Conservation (phyloP, 1,139 yeast genomes). For the Magnusiomyces clavatus region DNA sequence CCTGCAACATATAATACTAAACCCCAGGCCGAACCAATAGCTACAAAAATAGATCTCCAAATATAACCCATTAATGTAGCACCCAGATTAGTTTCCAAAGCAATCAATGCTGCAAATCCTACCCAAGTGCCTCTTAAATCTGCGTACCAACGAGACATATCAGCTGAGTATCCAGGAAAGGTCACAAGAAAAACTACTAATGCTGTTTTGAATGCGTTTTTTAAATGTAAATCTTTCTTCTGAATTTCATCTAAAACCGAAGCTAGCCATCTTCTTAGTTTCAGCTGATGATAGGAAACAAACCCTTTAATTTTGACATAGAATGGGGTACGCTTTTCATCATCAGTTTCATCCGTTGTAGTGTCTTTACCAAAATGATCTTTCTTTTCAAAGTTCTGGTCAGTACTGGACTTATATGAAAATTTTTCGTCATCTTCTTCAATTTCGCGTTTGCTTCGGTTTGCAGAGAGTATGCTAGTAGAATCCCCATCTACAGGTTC, state of each 20-base stretch:
- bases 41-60: conserved; percentile 40
- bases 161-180: conserved; percentile 43
- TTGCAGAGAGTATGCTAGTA: conserved; percentile 15
- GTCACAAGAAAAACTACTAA: conserved; percentile 40
- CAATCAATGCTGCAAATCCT: conserved; percentile 44
- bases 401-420: neutral
- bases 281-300: too few relatives aligned
- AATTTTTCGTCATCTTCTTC: neutral
- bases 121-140: conserved; percentile 44
- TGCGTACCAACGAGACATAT: conserved; percentile 39
- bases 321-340: too few relatives aligned
- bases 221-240: conserved; percentile 26
- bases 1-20: conserved; percentile 39
- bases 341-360: too few relatives aligned
- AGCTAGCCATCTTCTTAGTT: neutral
- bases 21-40: conserved; percentile 44
- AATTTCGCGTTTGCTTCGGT: conserved; percentile 3
- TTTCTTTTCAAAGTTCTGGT: neutral
- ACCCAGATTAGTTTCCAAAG: conserved; percentile 44
- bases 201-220: conserved; percentile 41
- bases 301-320: too few relatives aligned
- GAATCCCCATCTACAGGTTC: conserved; percentile 23
- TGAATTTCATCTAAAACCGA: neutral
- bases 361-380: neutral
- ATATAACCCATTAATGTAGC: conserved; percentile 43